phyloP scores from a whole-genome alignment of 2,329 filamentous ascomycete genomes.

The Alternaria solani region DNA sequence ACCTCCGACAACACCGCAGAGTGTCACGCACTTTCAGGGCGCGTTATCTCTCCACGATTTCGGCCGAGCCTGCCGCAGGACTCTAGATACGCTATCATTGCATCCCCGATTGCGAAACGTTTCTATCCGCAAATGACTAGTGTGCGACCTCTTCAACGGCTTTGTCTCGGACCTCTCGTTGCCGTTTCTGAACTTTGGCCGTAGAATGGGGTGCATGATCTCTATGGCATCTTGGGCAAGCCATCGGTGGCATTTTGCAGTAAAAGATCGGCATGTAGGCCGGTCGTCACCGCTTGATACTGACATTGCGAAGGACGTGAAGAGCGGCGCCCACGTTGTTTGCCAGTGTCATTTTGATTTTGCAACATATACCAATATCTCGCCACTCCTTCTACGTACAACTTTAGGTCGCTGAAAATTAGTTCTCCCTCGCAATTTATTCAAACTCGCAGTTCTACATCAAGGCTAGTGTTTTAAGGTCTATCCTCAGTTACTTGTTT shows the following conservation, averaged over 20 bases:
- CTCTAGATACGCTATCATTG: constrained; percentile 10
- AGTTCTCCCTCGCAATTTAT: not conserved
- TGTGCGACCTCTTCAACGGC: constrained; percentile 38
- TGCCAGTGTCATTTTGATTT: rapidly evolving
- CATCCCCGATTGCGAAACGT: constrained; percentile 27
- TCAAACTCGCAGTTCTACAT: too few relatives aligned
- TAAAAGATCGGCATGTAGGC: not conserved
- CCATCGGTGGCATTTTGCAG: not conserved
- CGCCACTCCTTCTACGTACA: not conserved
- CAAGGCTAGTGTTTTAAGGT: too few relatives aligned
- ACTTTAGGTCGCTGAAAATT: not conserved
- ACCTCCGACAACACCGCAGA: constrained; percentile 18
- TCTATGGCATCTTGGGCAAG: not conserved
- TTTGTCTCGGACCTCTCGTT: constrained; percentile 34
- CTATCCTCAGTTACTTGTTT: too few relatives aligned
- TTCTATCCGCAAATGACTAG: constrained; percentile 31
- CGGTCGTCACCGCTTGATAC: not conserved
- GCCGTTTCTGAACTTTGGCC: constrained; percentile 25
- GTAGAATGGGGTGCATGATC: constrained; percentile 2
- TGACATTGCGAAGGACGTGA: not conserved
- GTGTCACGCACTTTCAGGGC: constrained; percentile 17
- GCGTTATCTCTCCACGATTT: constrained; percentile 1
- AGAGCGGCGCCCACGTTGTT: too few relatives aligned
- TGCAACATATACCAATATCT: not conserved
- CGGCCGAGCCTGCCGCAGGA: constrained; percentile 14